Conservation (phyloP, 2,329 filamentous ascomycete genomes). For the Neofusicoccum sp. region DNA sequence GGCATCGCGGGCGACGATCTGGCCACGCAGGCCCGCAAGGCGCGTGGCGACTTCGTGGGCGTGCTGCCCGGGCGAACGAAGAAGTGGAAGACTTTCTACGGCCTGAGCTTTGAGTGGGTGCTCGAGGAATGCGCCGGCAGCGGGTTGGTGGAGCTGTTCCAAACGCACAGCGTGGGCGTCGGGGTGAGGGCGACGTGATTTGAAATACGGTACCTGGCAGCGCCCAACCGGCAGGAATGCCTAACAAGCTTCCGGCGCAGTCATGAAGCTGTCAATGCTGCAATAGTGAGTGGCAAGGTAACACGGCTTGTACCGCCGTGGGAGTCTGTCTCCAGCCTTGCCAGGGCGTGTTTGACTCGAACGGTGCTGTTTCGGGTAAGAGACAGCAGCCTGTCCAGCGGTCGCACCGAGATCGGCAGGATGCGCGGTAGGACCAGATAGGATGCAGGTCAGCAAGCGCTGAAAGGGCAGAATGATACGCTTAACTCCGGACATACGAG, state of each 20-base stretch:
- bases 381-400: not conserved
- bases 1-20: conserved; percentile 55
- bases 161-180: conserved; percentile 72
- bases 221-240: not conserved
- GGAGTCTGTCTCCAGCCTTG: not conserved
- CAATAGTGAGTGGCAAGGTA: not conserved
- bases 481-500: conserved; percentile 12
- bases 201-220: not conserved
- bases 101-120: conserved; percentile 71
- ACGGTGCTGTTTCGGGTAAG: not conserved
- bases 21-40: conserved; percentile 52
- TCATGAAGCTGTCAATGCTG: not conserved
- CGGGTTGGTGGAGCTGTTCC: conserved; percentile 72
- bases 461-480: not conserved
- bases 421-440: not conserved
- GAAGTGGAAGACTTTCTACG: conserved; percentile 72
- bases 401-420: not conserved
- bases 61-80: conserved; percentile 63
- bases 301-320: not conserved
- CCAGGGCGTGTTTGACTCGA: not conserved
- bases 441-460: not conserved
- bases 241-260: not conserved
- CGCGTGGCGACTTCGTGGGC: conserved; percentile 59
- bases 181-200: conserved; percentile 52
- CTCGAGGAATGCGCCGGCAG: conserved; percentile 71